Percentiles rank a stretch among this genome's conserved stretches.
phyloP scores from a whole-genome alignment of 2,329 filamentous ascomycete species.

The Pseudogymnoascus sp. region DNA sequence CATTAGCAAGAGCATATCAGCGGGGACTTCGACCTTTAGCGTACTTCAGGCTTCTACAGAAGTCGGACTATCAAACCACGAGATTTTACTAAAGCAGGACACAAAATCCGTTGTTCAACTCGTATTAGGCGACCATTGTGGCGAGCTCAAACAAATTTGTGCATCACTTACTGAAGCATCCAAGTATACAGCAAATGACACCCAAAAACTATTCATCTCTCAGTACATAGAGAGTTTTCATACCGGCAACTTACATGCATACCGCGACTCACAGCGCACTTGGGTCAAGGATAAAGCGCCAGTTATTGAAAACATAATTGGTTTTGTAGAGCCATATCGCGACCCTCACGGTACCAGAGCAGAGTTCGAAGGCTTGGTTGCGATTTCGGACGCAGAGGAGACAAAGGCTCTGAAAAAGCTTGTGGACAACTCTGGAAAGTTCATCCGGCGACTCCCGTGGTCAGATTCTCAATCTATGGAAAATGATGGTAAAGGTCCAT shows the following conservation, averaged over 20 bases:
- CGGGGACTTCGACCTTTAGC: slow-evolving; percentile 36
- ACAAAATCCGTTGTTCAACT: slow-evolving; percentile 35
- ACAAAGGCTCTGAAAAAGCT: slow-evolving; percentile 53
- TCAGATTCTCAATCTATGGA: slow-evolving; percentile 30
- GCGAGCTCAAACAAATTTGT: slow-evolving; percentile 43
- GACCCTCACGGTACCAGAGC: slow-evolving; percentile 52
- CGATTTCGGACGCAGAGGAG: slow-evolving; percentile 58
- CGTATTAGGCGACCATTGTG: slow-evolving; percentile 45
- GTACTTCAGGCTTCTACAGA: slow-evolving; percentile 36
- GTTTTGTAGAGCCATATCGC: slow-evolving; percentile 57
- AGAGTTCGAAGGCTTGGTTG: slow-evolving; percentile 55
- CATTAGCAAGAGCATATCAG: slow-evolving; percentile 34
- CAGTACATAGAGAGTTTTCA: slow-evolving; percentile 49
- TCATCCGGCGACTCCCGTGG: slow-evolving; percentile 66
- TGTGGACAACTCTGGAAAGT: slow-evolving; percentile 54
- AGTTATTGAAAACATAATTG: slow-evolving; percentile 50
- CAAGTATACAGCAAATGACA: slow-evolving; percentile 44
- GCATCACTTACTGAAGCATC: slow-evolving; percentile 40
- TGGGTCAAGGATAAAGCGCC: slow-evolving; percentile 55
- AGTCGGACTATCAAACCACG: slow-evolving; percentile 20
- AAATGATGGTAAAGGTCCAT: slow-evolving; percentile 42
- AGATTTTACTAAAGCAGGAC: not conserved
- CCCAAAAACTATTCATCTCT: slow-evolving; percentile 43
- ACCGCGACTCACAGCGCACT: slow-evolving; percentile 46
- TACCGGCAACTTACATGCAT: slow-evolving; percentile 47